These are phyloP conservation scores for Ettlia oleoabundans DNA, from an alignment of 139 green algal species.

Conservation along the genomic window DNA sequence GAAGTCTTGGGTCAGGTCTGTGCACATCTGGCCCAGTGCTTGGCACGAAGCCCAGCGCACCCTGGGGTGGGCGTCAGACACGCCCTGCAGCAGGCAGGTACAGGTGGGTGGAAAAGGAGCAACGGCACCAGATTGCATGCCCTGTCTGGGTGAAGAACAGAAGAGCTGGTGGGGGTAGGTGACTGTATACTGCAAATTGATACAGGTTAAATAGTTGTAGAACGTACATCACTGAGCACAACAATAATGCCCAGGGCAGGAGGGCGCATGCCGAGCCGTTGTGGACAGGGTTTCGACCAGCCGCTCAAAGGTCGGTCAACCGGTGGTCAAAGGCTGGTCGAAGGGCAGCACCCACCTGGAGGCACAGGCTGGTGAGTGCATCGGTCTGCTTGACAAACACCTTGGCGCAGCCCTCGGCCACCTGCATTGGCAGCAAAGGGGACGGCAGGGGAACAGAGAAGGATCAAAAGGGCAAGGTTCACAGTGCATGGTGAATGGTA, in stretches of 20 bases:
- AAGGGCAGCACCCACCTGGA: slow-evolving; percentile 41
- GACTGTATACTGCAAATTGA: no score
- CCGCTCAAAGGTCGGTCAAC: not conserved
- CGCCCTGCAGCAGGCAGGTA: slow-evolving; percentile 46
- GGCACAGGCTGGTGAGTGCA: slow-evolving; percentile 84
- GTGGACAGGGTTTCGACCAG: not conserved
- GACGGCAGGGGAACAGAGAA: no score
- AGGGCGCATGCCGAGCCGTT: no score
- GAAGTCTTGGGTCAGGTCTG: slow-evolving; percentile 95
- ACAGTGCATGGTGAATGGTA: not conserved
- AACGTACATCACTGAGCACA: no score
- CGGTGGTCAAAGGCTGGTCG: not conserved
- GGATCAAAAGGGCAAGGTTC: no score
- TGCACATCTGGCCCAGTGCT: slow-evolving; percentile 98
- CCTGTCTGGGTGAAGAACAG: not conserved
- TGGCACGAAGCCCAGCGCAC: slow-evolving; percentile 98
- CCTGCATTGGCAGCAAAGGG: slow-evolving; percentile 75
- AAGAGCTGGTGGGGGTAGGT: no score
- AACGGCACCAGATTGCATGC: not conserved
- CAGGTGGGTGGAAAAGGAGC: not conserved
- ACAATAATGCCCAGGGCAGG: no score
- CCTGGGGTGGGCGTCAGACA: slow-evolving; percentile 75
- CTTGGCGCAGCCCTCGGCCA: slow-evolving; percentile 97
- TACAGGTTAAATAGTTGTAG: no score
- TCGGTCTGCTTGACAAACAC: slow-evolving; percentile 76